A percentile compares a stretch with the other conserved stretches of the same genome.
Conservation (phyloP, 768 basidiomycete species). For the Termitomyces sp. region DNA sequence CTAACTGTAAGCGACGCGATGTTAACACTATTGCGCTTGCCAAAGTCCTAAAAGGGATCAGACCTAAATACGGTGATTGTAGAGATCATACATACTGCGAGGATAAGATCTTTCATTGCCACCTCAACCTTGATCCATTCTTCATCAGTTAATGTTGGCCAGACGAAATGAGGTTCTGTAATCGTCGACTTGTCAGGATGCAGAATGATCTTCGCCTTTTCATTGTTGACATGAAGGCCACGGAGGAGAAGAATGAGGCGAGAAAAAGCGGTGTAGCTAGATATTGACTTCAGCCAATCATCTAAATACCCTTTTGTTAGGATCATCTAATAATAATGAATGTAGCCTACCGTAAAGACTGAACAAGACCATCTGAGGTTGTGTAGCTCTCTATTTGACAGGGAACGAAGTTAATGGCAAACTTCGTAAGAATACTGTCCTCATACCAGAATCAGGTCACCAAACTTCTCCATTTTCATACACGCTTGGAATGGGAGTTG, state of each 20-base stretch:
- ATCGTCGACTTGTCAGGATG: constrained; percentile 97
- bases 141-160: constrained; percentile 89
- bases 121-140: constrained; percentile 99
- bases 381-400: constrained; percentile 71
- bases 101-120: constrained; percentile 95
- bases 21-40: constrained; percentile 98
- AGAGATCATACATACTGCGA: constrained; percentile 46
- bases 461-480: constrained; percentile 99
- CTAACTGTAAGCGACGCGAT: constrained; percentile 95
- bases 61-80: not conserved
- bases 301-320: constrained; percentile 38
- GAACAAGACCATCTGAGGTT: constrained; percentile 99
- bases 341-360: constrained; percentile 74
- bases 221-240: constrained; percentile 97
- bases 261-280: constrained; percentile 98
- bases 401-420: not conserved
- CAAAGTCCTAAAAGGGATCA: constrained; percentile 67
- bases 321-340: not conserved
- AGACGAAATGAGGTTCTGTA: constrained; percentile 96
- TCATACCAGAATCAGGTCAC: constrained; percentile 85
- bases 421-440: not conserved
- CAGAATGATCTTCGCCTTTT: constrained; percentile 97
- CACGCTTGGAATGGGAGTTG: constrained; percentile 99
- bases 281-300: constrained; percentile 99
- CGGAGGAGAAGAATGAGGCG: constrained; percentile 95